Base-by-base conservation (phyloP, 371 early-diverging fungal species). In the Mortierella sp. region DNA sequence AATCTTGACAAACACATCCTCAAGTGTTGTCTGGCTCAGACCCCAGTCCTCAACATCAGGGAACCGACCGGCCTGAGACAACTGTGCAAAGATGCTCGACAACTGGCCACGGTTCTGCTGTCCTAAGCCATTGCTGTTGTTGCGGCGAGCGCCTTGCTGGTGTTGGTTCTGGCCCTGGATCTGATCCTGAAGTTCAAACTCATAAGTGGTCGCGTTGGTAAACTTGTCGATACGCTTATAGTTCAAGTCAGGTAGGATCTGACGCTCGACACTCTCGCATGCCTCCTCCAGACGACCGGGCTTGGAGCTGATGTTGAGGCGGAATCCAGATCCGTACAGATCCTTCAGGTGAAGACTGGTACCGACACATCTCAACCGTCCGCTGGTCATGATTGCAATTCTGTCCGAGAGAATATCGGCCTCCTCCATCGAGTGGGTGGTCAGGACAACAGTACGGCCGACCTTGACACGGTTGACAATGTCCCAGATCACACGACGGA, bases 391-490 rank as follows among this genome's bases (percentile, higher is more conserved):
- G 80, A 95, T 95, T 6, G 92, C 94, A 58, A 95, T 94, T 14
- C 81, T 50, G 85, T 88, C 80, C 42, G 91, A 91, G 3, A 91
- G 82, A 31, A 89, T 92, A 80, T 95, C 95, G 24, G 94, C 95
- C 83, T 95, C 96, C 75, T 95, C 96, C 95, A 95, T 94, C n/a
- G 91, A 91, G 70, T 95, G 94, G 0, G 94, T 91, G 16, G 91
- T 92, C 80, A 95, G 75, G 54, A 96, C 87, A 52, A 96, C 88
- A 19, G 95, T 94, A 60, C 89, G 90, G 57, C 89, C 90, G 26
- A 78, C 74, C 63, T 90, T 91, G 42, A 94, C 93, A 21, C 88
- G 81, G 74, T 90, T 82, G 76, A 95, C 90, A 72, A 95, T 93
- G 74, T 91, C 89, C 95, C 95, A 95, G 63, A 95, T 93, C 50